These are phyloP conservation scores for Podila clonocystis DNA, from an alignment of 192 early-diverging fungal species.

Conservation along the genomic window DNA sequence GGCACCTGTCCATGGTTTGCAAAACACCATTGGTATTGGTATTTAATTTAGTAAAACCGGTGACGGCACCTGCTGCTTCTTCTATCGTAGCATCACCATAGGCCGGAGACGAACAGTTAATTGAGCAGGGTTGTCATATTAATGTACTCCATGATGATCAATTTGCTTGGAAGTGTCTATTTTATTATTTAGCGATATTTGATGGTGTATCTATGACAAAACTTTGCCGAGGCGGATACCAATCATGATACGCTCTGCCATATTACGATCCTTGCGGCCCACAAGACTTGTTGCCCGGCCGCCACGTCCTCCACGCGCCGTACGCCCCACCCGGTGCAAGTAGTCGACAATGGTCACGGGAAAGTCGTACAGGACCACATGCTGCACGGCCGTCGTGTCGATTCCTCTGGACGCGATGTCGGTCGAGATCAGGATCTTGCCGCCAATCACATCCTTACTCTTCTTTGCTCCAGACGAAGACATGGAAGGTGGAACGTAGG, in stretches of 20 bases:
- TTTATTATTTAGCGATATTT: not conserved
- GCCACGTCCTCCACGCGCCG: slow-evolving; percentile 81
- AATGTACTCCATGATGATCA: no score
- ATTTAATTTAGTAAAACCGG: no score
- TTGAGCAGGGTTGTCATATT: no score
- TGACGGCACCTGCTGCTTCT: no score
- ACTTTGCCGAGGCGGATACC: slow-evolving; percentile 66
- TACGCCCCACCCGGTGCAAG: slow-evolving; percentile 91
- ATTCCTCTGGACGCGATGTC: slow-evolving; percentile 92
- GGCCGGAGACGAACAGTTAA: no score
- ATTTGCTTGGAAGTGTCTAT: no score
- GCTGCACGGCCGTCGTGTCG: slow-evolving; percentile 87
- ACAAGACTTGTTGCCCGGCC: slow-evolving; percentile 89
- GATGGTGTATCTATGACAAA: slow-evolving; percentile 44
- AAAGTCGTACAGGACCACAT: slow-evolving; percentile 93
- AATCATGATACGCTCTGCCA: slow-evolving; percentile 72
- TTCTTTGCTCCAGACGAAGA: not conserved
- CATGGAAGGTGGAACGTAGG: slow-evolving; percentile 13
- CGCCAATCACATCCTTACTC: slow-evolving; percentile 20
- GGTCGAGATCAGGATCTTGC: slow-evolving; percentile 84
- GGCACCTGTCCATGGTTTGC: no score
- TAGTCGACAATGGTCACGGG: slow-evolving; percentile 92
- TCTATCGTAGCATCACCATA: no score
- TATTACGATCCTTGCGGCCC: slow-evolving; percentile 71
- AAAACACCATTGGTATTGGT: no score